Base-by-base conservation (phyloP, 306 rosid genomes). In the Carpinus fangiana region DNA sequence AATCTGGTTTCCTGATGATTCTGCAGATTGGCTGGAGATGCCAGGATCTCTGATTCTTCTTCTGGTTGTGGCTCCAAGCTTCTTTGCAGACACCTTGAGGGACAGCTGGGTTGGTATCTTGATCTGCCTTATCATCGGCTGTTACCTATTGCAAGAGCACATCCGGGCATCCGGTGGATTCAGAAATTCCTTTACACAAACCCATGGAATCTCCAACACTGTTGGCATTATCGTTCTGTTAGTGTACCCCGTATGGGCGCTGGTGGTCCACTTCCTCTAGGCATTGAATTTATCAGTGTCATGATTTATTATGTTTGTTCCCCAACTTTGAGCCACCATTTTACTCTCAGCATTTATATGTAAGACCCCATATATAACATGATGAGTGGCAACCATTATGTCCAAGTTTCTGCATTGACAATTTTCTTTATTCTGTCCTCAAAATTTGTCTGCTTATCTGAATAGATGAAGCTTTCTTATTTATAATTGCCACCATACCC, bases 81-180 rank as follows among this genome's bases (percentile, higher is more conserved):
- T 90, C 36, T 89, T 92, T 57, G 88, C 96, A 7, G 21, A 76
- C 14, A 89, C 86, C 18, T 59, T 89, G 73, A 94, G 91, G 86
- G 80, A 78, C 59, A 86, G 79, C 50, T 88, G 88, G 93, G 68
- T 90, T 51, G 94, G 93, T 26, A 28, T 88, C 8, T 46, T 78
- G 17, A 87, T 94, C 68, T 90, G 92, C 66, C 89, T 94, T 68
- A 12, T 86, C 51, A 88, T 94, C 66, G 97, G 94, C 47, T 90
- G 96, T 55, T 94, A 92, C 83, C 88, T 94, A 13, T 76, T 92
- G 14, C 98, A 94, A 90, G 93, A 94, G 80, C 98, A 94, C 84
- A 88, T 94, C 59, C 78, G 97, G 26, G 94, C 98, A 10, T 82
- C 96, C 4, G 97, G 98, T 50, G 97, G 98, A 46, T 92, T 94